phyloP scores from a whole-genome alignment of 352 stramenopile species.

The Phytophthora crassamura region DNA sequence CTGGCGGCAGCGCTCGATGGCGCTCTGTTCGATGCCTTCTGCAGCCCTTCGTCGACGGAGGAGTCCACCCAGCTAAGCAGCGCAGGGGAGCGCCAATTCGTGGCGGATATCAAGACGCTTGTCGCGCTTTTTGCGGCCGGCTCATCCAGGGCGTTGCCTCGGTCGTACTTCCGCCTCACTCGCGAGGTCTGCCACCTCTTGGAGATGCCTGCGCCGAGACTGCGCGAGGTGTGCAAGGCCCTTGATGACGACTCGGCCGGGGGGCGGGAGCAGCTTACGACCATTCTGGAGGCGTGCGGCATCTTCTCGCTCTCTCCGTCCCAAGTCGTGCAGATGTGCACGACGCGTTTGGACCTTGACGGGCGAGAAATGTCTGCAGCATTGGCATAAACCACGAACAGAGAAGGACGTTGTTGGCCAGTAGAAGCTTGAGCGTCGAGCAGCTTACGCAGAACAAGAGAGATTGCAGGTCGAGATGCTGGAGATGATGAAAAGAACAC shows the following conservation, averaged over 20 bases:
- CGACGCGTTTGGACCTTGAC: constrained; percentile 29
- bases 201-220: constrained; percentile 44
- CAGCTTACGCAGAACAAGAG: not conserved
- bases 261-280: constrained; percentile 66
- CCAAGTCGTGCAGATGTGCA: constrained; percentile 52
- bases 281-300: constrained; percentile 71
- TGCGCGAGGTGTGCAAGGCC: constrained; percentile 54
- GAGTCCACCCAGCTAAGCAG: constrained; percentile 28
- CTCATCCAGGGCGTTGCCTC: constrained; percentile 35
- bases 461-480: constrained; percentile 10
- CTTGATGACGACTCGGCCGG: constrained; percentile 39
- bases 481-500: constrained; percentile 15
- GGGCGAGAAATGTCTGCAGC: constrained; percentile 3
- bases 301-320: constrained; percentile 55
- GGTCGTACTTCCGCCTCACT: constrained; percentile 54
- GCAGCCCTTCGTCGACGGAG: constrained; percentile 10
- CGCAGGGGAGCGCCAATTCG: constrained; percentile 44
- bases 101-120: constrained; percentile 47
- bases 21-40: constrained; percentile 45
- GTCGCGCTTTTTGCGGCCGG: constrained; percentile 42
- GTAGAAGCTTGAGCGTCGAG: constrained; percentile 14
- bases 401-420: too few species aligned
- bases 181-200: constrained; percentile 56
- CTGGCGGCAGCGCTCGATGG: constrained; percentile 47
- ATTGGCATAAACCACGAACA: not conserved